These are phyloP conservation scores for Tilletia indica DNA, from an alignment of 1,284 basidiomycete species.

Conservation along the genomic window DNA sequence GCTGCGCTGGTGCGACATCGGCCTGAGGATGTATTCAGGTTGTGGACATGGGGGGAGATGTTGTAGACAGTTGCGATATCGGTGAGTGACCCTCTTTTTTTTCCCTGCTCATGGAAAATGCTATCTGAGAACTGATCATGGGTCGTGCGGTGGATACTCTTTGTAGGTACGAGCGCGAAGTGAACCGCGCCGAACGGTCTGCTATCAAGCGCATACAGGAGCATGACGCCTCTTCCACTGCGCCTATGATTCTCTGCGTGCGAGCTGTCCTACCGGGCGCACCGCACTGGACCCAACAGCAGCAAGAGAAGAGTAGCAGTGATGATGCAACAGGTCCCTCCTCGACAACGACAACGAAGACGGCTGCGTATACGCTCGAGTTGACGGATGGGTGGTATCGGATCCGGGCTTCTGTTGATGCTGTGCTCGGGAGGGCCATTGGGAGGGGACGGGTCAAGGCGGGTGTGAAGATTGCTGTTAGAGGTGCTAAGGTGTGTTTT, in stretches of 20 bases:
- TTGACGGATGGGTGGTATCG: constrained; percentile 96
- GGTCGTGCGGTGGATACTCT: background rate
- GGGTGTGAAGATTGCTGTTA: constrained; percentile 78
- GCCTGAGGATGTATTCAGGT: constrained; percentile 26
- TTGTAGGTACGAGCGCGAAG: constrained; percentile 82
- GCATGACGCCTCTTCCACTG: constrained; percentile 69
- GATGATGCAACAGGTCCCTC: too few relatives aligned
- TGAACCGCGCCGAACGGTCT: constrained; percentile 74
- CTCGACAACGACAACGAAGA: too few relatives aligned
- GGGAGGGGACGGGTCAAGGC: constrained; percentile 67
- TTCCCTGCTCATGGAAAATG: background rate
- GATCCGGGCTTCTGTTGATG: constrained; percentile 73
- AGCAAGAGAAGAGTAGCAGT: too few relatives aligned
- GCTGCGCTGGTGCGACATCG: constrained; percentile 75
- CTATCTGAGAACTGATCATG: background rate
- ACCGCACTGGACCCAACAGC: constrained; percentile 10
- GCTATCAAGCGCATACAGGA: constrained; percentile 74
- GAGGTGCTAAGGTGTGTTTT: constrained; percentile 72
- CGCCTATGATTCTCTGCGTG: constrained; percentile 80
- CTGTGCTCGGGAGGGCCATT: constrained; percentile 70
- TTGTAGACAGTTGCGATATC: constrained; percentile 78
- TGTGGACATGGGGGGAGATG: constrained; percentile 58
- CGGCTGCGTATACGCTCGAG: constrained; percentile 63
- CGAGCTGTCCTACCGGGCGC: constrained; percentile 63
- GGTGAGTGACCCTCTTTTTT: constrained; percentile 64